A percentile compares a stretch with the other conserved stretches of the same genome.
Conservation (phyloP, 768 basidiomycete species). For the Tulasnella sp. region DNA sequence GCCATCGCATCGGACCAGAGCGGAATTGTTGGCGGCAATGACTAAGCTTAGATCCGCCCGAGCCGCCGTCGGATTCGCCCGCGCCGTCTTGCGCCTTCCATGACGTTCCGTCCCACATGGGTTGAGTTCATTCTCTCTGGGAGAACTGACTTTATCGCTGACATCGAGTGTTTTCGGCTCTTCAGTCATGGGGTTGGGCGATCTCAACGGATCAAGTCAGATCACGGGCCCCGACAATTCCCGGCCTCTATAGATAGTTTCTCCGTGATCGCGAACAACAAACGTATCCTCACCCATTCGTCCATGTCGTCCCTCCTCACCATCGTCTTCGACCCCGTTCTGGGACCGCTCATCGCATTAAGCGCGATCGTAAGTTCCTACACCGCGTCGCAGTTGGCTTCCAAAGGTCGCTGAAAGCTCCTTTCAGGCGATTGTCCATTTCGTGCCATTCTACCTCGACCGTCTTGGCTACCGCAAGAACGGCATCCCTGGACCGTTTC, state of each 20-base stretch:
- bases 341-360: background rate
- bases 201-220: background rate
- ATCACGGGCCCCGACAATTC: background rate
- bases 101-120: too few relatives aligned
- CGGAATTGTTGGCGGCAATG: background rate
- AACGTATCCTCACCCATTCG: background rate
- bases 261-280: background rate
- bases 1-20: background rate
- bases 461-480: constrained; percentile 26
- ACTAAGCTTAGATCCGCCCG: background rate
- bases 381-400: too few relatives aligned
- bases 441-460: constrained; percentile 45
- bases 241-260: background rate
- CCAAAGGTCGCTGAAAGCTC: too few relatives aligned
- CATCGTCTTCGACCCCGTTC: background rate
- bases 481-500: constrained; percentile 55
- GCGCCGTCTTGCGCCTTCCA: too few relatives aligned
- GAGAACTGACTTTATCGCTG: too few relatives aligned
- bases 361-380: background rate
- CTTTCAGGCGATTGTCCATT: constrained; percentile 19
- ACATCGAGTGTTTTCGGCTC: background rate
- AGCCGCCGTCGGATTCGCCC: too few relatives aligned
- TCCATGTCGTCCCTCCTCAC: constrained; percentile 1
- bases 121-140: too few relatives aligned
- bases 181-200: background rate